A percentile compares a stretch with the other conserved stretches of the same genome.
These are phyloP conservation scores for Cytospora piceicola DNA, from an alignment of 2,329 filamentous ascomycete species.

Conservation along the genomic window DNA sequence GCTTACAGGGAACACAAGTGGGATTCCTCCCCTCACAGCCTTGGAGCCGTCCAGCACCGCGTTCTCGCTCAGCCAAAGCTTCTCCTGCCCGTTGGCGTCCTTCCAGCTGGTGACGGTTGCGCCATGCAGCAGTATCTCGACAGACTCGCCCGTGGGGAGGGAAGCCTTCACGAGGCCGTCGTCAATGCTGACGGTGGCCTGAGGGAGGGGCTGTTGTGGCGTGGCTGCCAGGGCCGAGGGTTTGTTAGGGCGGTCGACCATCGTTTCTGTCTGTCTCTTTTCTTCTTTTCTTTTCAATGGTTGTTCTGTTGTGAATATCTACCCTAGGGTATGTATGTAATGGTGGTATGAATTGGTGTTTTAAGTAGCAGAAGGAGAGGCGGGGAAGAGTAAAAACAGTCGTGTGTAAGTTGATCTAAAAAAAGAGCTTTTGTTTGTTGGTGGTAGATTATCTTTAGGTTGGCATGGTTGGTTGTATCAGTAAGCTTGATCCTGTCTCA, in stretches of 20 bases:
- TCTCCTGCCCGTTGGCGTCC: constrained; percentile 75
- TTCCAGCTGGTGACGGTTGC: constrained; percentile 96
- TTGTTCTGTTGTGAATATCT: constrained; percentile 7
- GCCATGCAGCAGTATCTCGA: constrained; percentile 86
- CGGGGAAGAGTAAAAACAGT: neutral
- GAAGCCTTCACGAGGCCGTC: constrained; percentile 75
- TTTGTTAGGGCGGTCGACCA: constrained; percentile 86
- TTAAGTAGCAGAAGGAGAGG: constrained; percentile 7
- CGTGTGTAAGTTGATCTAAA: neutral
- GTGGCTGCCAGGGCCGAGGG: constrained; percentile 76
- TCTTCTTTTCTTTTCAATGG: constrained; percentile 3
- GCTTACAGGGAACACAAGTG: constrained; percentile 87
- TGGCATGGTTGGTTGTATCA: constrained; percentile 18
- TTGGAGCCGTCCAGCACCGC: constrained; percentile 85
- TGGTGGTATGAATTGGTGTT: constrained; percentile 8
- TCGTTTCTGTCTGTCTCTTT: constrained; percentile 38
- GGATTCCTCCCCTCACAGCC: constrained; percentile 88
- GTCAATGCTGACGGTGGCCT: constrained; percentile 74
- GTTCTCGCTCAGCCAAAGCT: constrained; percentile 81
- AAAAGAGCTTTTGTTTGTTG: constrained; percentile 1
- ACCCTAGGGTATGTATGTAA: too few relatives aligned
- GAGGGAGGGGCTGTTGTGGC: constrained; percentile 69
- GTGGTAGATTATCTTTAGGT: constrained; percentile 12
- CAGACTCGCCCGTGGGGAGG: constrained; percentile 83
- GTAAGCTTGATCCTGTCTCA: constrained; percentile 28